Conservation (phyloP, 108 stramenopile species). For the Epithemia pelagica region DNA sequence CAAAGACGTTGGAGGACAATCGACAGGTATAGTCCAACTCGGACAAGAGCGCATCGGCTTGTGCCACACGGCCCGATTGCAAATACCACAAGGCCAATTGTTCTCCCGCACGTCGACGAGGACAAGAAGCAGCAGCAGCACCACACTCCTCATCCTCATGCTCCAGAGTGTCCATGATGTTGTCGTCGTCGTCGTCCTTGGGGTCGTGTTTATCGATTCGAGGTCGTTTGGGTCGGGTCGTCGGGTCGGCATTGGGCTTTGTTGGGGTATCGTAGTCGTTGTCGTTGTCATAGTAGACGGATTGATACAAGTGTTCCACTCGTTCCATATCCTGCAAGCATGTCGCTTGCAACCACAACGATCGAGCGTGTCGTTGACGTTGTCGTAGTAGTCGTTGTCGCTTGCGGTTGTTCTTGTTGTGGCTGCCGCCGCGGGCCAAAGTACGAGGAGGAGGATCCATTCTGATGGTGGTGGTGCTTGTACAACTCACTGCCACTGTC, state of each 20-base stretch:
- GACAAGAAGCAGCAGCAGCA: background rate
- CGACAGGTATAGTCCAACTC: constrained; percentile 63
- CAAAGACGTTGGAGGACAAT: constrained; percentile 37
- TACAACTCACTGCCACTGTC: no score
- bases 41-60: constrained; percentile 47
- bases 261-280: background rate
- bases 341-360: constrained; percentile 21
- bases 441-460: no score
- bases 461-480: no score
- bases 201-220: background rate
- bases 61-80: constrained; percentile 53
- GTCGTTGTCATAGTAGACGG: constrained; percentile 34
- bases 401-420: background rate
- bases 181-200: background rate
- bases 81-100: constrained; percentile 54
- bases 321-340: constrained; percentile 34
- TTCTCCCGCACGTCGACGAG: constrained; percentile 16
- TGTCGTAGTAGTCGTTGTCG: background rate
- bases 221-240: background rate
- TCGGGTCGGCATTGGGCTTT: background rate
- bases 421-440: no score
- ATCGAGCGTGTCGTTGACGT: constrained; percentile 11
- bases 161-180: no score
- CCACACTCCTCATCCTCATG: background rate
- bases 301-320: constrained; percentile 45